Evolutionary conservation across 2,329 filamentous ascomycete species (phyloP), one percentile per base, ranked within the genome.

Genomic region (Chaetothyriales sp.): DNA sequence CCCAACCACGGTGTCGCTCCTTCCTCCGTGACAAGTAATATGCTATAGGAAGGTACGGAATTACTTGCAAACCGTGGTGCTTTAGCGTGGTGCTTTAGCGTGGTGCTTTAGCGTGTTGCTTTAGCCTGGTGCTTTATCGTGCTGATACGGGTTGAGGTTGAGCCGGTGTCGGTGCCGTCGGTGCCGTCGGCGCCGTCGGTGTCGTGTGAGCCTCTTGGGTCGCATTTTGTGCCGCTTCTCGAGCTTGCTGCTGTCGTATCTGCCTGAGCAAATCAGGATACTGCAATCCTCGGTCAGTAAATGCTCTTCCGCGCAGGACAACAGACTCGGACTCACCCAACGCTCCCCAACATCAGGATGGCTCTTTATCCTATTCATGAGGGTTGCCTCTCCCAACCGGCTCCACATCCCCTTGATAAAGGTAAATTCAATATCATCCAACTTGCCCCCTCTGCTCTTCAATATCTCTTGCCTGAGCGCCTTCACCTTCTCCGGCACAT

Each of bases 401-500:
- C 80, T 77, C 63, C 74, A 78, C 51, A 79, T 74, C 15, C 85
- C 85, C 56, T 76, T 81, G 20, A 82, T 77, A 63, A 94, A 94
- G 2, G 87, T 92, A 65, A 92, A 94, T 70, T 94, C 88, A 46
- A 90, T 86, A 62, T 89, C 86, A 61, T 88, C 84, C 44, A 80
- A 65, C 43, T 78, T 67, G 25, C 73, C 70, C 1, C 77, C 80
- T 20, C 78, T 77, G 47, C 60, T 63, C 61, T 72, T 73, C 8
- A 47, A 18, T 8, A 47, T 47, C 22, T 47, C 46, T n/a, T 47
- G 19, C 47, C 85, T 73, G 70, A 85, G 74, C 63, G 72, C 77
- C 60, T 74, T 72, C 15, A 89, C 79, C 10, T 75, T 73, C 25
- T 77, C 77, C 0, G 86, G 84, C 9, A 80, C 73, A 54, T 77